A percentile compares a stretch with the other conserved stretches of the same genome.
These are phyloP conservation scores for Juglanconis sp. DNA, from an alignment of 2,329 filamentous ascomycete species.

Conservation along the genomic window DNA sequence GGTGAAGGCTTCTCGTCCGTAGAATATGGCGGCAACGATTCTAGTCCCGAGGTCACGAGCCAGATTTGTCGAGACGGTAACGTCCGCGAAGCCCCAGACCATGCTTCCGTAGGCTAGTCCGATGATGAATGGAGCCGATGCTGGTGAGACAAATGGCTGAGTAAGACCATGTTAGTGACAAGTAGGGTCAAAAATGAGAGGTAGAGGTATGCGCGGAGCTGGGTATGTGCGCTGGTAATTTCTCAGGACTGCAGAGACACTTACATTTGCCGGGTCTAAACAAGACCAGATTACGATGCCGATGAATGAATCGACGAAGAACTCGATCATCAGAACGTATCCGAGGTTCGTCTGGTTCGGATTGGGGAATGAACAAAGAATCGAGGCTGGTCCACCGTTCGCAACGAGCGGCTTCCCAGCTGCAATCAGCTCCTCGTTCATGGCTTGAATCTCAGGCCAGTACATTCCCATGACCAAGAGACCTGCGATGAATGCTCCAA, in stretches of 20 bases:
- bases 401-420: conserved; percentile 31
- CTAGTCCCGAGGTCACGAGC: conserved; percentile 58
- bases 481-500: conserved; percentile 54
- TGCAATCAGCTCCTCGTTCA: conserved; percentile 33
- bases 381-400: conserved; percentile 48
- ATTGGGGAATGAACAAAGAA: conserved; percentile 53
- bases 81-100: conserved; percentile 55
- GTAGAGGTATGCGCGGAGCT: not conserved
- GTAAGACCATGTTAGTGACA: not conserved
- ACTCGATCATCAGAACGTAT: conserved; percentile 57
- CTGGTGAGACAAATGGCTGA: conserved; percentile 46
- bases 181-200: not conserved
- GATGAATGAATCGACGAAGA: conserved; percentile 56
- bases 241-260: not conserved
- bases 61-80: conserved; percentile 54
- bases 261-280: conserved; percentile 53
- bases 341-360: conserved; percentile 49
- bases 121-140: conserved; percentile 49
- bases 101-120: conserved; percentile 52
- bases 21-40: conserved; percentile 57
- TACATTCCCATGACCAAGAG: conserved; percentile 56
- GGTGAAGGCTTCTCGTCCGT: conserved; percentile 46
- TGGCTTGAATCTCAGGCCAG: conserved; percentile 41
- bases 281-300: conserved; percentile 56
- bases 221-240: not conserved